Evolutionary conservation across 805 yeast species (phyloP), one percentile per base, ranked within the genome.

Genomic region (Metschnikowia amazonensis): DNA sequence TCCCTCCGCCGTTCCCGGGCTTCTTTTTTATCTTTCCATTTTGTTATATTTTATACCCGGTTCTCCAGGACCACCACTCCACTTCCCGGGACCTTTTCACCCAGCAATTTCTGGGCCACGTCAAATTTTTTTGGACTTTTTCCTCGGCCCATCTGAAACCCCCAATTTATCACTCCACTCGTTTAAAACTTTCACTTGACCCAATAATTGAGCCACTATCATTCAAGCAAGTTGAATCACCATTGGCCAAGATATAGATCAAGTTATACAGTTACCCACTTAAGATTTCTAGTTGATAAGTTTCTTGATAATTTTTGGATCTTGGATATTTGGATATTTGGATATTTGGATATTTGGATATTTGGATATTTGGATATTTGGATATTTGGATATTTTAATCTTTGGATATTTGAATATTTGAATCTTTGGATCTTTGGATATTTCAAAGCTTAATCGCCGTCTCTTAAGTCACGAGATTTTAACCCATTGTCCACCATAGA

Each of bases 181-280:
- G 29, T 27, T 36, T 8, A 14, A 27, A 25, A 34, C 17, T n/a
- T 11, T 3, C 5, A 7, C 36, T 34, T 34, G 36, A 21, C 16
- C 16, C 24, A 17, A 5, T 13, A 37, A 10, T 37, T 27, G 41
- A 9, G 23, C 25, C 29, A 24, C 10, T 14, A 14, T 25, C n/a
- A 18, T 37, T 37, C 33, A 37, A 37, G 33, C 23, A 28, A 37
- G 33, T 37, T 37, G 41, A 28, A 37, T 24, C 24, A 18, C 35
- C 11, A 17, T 20, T 32, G 23, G 35, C 13, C 23, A 17, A 14
- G 6, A 14, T 13, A 17, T 32, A 32, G 24, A 32, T 32, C 24
- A 32, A 32, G 35, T 35, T 24, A 20, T 6, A 34, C 3, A 24
- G 7, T 24, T 10, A 23, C 35, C 9, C 13, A 8, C 35, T 32